Base-by-base conservation (phyloP, 805 yeast species). In the Nakazawaea wyomingensis region DNA sequence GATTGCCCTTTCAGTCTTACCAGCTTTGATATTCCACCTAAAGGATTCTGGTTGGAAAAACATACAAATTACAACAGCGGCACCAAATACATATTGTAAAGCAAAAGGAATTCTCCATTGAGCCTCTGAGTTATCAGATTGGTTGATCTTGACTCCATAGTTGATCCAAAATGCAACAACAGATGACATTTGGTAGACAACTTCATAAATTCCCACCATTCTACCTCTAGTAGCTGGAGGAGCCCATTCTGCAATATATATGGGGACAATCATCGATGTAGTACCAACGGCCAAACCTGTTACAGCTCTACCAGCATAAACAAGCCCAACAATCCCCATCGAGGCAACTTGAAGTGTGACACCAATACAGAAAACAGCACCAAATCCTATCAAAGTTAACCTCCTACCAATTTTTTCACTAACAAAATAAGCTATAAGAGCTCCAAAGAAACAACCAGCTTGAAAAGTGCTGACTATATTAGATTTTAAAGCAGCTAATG, bases 261-360 rank as follows among this genome's bases (percentile, higher is more conserved):
- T 64, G 3, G 79, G 78, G 1, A 74, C 74, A 44, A 73, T 56
- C 54, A 68, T 66, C 2, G 78, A 65, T 32, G 76, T 63, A 11
- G 71, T 69, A 3, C 82, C 82, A 39, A 74, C 72, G 21, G 78
- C 78, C 9, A 76, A 34, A 11, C 82, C 81, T 17, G 74, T 64
- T 39, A 74, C 50, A 34, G 69, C 69, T 49, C 82, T 63, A 13
- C 82, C 82, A 2, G 75, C 71, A 45, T 73, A 72, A 37, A 74
- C 65, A 14, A 69, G 65, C 6, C 69, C 73, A 37, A 71, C 63
- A 26, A 70, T 60, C 17, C 43, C 33, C 8, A 13, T 14, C 4
- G 31, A 30, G 11, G 38, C 37, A 16, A 41, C 39, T 40, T 40
- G 44, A 16, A 40, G 17, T 4, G 22, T 34, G 16, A 32, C 34